Percentiles rank a stretch among this genome's conserved stretches.
These are phyloP conservation scores for Talaromyces wortmannii DNA, from an alignment of 495 filamentous ascomycete species.

Conservation along the genomic window DNA sequence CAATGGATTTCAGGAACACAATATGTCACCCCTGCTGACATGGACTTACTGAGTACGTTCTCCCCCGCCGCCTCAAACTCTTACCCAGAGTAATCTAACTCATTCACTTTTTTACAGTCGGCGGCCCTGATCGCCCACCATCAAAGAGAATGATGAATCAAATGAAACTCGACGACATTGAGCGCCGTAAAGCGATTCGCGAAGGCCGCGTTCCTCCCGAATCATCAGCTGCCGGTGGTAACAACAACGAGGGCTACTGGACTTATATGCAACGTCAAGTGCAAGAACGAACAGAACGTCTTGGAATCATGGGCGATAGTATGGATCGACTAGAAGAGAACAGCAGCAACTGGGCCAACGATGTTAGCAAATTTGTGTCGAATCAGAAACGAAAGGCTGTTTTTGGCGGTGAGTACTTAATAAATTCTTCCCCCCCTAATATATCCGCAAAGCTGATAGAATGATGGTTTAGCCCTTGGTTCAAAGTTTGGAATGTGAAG, in stretches of 20 bases:
- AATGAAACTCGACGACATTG: constrained; percentile 50
- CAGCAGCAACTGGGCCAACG: constrained; percentile 74
- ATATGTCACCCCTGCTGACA: constrained; percentile 79
- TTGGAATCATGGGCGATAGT: constrained; percentile 74
- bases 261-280: constrained; percentile 73
- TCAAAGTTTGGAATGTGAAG: constrained; percentile 29
- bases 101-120: constrained; percentile 42
- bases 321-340: constrained; percentile 76
- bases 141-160: constrained; percentile 71
- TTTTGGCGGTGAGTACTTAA: constrained; percentile 48
- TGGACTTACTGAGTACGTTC: constrained; percentile 68
- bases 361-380: constrained; percentile 77
- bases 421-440: neutral
- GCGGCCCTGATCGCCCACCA: constrained; percentile 78
- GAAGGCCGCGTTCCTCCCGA: constrained; percentile 21
- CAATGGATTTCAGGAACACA: constrained; percentile 97
- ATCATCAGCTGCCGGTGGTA: constrained; percentile 14
- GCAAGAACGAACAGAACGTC: constrained; percentile 81
- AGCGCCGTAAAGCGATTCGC: constrained; percentile 41
- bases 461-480: constrained; percentile 22
- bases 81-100: constrained; percentile 5
- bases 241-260: constrained; percentile 51
- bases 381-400: constrained; percentile 80
- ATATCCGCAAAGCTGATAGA: neutral
- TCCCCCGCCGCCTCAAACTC: neutral